Evolutionary conservation across 2,329 filamentous ascomycete species (phyloP), one percentile per base, ranked within the genome.

Genomic region (Ophiostoma triangulosporum): DNA sequence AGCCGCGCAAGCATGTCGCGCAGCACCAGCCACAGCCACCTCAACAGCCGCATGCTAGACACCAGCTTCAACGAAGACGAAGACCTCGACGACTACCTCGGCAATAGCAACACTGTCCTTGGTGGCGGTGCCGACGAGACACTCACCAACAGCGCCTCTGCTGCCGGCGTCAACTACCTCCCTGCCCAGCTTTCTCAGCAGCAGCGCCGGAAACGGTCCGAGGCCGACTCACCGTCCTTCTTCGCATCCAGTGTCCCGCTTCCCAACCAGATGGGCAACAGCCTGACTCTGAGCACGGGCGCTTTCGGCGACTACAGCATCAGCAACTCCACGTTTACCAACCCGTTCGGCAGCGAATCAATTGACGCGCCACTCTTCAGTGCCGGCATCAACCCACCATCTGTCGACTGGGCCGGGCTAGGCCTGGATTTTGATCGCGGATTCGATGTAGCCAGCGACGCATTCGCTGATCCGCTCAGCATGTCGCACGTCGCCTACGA

Each of bases 291-390:
- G 17, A 80, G 83, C 59, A 68, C 83, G 14, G 77, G 78, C n/a
- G 65, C 64, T 40, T 73, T 79, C 56, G 72, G 73, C 55, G 77
- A 75, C 56, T 67, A 73, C 14, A 65, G 74, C 54, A 32, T 72
- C 14, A 64, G 75, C 6, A 74, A 29, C 26, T 29, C 43, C 26
- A 17, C 26, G 15, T 29, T 17, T 14, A n/a, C 6, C 24, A 29
- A 31, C 27, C 27, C 29, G 3, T 33, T 33, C 9, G 17, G 43
- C 26, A 26, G 26, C 15, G 54, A 68, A 66, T 55, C 74, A 76
- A 54, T 70, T 46, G 80, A 83, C 32, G 72, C 70, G 49, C 77
- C 77, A 17, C 73, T 81, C 58, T 82, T 80, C 63, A 83, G 78
- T 59, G 80, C 79, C 11, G 79, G 79, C 4, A 64, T 84, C 46